Conservation (phyloP, 805 yeast species). For the Monosporozyma aquatica region DNA sequence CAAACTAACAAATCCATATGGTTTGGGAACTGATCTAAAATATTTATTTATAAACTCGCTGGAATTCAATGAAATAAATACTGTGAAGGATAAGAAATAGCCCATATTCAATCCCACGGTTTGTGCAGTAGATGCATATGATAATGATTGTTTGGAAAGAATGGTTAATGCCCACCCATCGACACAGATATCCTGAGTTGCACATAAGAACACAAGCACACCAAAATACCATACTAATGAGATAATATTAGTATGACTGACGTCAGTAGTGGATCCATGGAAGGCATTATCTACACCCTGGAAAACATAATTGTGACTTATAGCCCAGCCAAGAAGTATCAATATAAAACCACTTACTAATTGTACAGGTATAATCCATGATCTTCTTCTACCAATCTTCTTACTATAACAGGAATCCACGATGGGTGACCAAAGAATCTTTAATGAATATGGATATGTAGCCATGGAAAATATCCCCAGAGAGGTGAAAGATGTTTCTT, state of each 20-base stretch:
- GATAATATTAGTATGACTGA: constrained; percentile 12
- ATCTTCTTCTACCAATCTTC: constrained; percentile 68
- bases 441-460: constrained; percentile 88
- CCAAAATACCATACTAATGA: constrained; percentile 66
- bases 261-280: constrained; percentile 10
- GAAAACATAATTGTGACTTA: constrained; percentile 41
- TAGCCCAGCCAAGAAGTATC: constrained; percentile 46
- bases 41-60: constrained; percentile 88
- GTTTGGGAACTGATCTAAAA: constrained; percentile 50
- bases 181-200: constrained; percentile 97
- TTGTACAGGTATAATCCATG: constrained; percentile 95
- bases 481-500: constrained; percentile 70
- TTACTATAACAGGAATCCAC: constrained; percentile 77
- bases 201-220: constrained; percentile 74
- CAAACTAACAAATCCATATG: constrained; percentile 59
- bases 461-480: constrained; percentile 88
- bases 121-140: constrained; percentile 95
- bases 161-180: constrained; percentile 98
- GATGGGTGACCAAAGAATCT: constrained; percentile 90
- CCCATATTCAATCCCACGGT: constrained; percentile 93
- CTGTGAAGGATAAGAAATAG: constrained; percentile 83
- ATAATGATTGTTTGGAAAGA: constrained; percentile 63
- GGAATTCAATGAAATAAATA: constrained; percentile 82
- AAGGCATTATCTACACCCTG: constrained; percentile 28
- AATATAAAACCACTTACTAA: constrained; percentile 63